Conservation (phyloP, 2,329 filamentous ascomycete species). For the Didymellaceae sp. region DNA sequence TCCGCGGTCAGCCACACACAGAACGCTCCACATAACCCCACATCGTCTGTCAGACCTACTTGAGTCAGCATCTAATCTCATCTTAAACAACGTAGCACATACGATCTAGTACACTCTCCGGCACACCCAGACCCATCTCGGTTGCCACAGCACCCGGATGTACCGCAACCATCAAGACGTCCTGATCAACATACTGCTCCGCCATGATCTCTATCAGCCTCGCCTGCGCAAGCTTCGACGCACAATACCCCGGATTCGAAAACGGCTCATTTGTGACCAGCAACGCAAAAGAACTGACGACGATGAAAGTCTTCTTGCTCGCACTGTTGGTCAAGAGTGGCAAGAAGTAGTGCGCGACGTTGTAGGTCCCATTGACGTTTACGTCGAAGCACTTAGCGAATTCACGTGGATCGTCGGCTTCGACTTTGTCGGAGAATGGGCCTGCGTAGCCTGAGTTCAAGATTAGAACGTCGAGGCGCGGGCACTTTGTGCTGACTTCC, state of each 20-base stretch:
- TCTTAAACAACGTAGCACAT: slow-evolving; percentile 9
- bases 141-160: slow-evolving; percentile 43
- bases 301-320: slow-evolving; percentile 34
- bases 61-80: background rate
- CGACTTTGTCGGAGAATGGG: slow-evolving; percentile 42
- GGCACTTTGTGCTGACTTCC: slow-evolving; percentile 29
- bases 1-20: slow-evolving; percentile 43
- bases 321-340: slow-evolving; percentile 30
- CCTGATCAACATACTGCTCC: slow-evolving; percentile 34
- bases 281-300: slow-evolving; percentile 39
- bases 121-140: slow-evolving; percentile 34
- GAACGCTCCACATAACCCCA: slow-evolving; percentile 40
- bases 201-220: slow-evolving; percentile 35
- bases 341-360: slow-evolving; percentile 46
- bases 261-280: slow-evolving; percentile 49
- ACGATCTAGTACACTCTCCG: slow-evolving; percentile 38
- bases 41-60: slow-evolving; percentile 39
- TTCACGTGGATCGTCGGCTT: slow-evolving; percentile 41
- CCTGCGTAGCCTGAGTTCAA: slow-evolving; percentile 50
- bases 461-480: slow-evolving; percentile 47
- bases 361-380: slow-evolving; percentile 49
- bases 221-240: slow-evolving; percentile 40
- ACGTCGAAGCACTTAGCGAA: slow-evolving; percentile 47
- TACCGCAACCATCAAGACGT: slow-evolving; percentile 33
- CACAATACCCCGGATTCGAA: slow-evolving; percentile 47